Conservation (phyloP, 345 rosid genomes). For the Lepidium didymum region DNA sequence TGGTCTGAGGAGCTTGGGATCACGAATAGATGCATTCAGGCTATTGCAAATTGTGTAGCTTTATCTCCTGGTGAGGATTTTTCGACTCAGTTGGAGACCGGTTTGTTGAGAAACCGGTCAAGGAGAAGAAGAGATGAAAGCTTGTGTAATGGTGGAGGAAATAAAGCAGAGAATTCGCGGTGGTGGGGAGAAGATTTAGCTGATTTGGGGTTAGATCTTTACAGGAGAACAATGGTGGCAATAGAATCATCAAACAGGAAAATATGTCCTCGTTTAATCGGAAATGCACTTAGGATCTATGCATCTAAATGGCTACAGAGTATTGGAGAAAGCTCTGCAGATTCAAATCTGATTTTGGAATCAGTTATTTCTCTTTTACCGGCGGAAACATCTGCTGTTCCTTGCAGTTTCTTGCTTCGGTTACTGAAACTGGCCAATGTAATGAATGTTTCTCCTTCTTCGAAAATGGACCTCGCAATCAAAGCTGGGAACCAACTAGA, state of each 20-base stretch:
- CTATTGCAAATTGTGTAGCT: constrained; percentile 52
- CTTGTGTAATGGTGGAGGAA: constrained; percentile 72
- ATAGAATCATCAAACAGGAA: constrained; percentile 60
- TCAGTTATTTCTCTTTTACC: constrained; percentile 75
- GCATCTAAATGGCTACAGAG: constrained; percentile 67
- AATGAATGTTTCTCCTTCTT: constrained; percentile 46
- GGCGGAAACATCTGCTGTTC: constrained; percentile 49
- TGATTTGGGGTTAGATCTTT: constrained; percentile 72
- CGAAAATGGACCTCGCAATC: constrained; percentile 67
- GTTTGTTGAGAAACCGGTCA: constrained; percentile 69
- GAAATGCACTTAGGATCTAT: constrained; percentile 73
- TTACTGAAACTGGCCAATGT: constrained; percentile 61
- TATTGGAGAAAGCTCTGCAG: constrained; percentile 32
- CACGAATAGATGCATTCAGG: constrained; percentile 72
- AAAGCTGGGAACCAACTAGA: constrained; percentile 74
- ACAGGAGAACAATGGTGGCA: constrained; percentile 70
- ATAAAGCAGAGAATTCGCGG: constrained; percentile 36
- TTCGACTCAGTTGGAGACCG: constrained; percentile 10
- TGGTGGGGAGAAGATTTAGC: constrained; percentile 99
- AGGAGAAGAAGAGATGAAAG: constrained; percentile 61
- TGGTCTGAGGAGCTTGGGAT: constrained; percentile 88
- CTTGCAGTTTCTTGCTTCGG: constrained; percentile 74
- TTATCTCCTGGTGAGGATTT: constrained; percentile 50
- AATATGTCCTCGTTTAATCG: constrained; percentile 49
- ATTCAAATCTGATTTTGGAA: constrained; percentile 63